phyloP scores from a whole-genome alignment of 2,329 filamentous ascomycete species.

The Zymoseptoria passerinii region DNA sequence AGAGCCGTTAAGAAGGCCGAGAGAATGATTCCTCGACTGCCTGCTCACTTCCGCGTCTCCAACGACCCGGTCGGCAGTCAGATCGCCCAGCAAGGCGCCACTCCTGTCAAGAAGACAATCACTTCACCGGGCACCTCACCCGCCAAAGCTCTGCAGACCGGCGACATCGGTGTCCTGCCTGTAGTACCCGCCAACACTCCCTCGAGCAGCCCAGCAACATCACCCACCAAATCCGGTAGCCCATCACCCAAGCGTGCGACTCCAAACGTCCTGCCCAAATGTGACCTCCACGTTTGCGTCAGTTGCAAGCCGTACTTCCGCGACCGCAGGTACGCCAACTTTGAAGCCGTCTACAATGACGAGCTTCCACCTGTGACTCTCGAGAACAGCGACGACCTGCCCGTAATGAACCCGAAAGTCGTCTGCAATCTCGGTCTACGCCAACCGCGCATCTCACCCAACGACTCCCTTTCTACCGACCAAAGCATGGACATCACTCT shows the following conservation, averaged over 20 bases:
- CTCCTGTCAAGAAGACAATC: background rate
- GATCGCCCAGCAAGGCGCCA: conserved; percentile 8
- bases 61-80: conserved; percentile 11
- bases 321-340: conserved; percentile 40
- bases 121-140: background rate
- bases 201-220: conserved; percentile 4
- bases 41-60: background rate
- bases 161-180: background rate
- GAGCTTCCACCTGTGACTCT: conserved; percentile 28
- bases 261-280: conserved; percentile 19
- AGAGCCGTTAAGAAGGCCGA: conserved; percentile 15
- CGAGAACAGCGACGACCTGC: conserved; percentile 28
- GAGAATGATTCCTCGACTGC: background rate
- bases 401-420: conserved; percentile 29
- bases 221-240: conserved; percentile 8
- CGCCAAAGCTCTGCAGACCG: background rate
- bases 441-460: conserved; percentile 2
- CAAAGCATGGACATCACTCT: conserved; percentile 21
- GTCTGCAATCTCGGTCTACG: conserved; percentile 31
- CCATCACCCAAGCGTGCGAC: background rate
- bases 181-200: conserved; percentile 6
- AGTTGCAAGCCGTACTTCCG: conserved; percentile 43
- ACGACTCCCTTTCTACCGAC: background rate
- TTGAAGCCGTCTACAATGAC: conserved; percentile 36
- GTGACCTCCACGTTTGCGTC: conserved; percentile 41